Evolutionary conservation across 371 early-diverging fungal species (phyloP).

Genomic region (Dichotomocladium elegans): DNA sequence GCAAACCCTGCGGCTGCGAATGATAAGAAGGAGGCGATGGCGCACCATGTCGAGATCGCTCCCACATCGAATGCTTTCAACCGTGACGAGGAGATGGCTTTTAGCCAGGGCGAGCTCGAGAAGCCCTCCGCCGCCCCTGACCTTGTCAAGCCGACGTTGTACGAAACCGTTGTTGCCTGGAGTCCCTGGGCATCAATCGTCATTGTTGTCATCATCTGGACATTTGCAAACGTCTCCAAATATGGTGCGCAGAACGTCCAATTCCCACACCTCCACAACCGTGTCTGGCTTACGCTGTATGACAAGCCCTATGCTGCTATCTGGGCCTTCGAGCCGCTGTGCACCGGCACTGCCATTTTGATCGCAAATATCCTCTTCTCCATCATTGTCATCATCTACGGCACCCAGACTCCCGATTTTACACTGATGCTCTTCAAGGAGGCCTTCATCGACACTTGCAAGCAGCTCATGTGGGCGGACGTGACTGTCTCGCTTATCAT

Average conservation of each 20-base stretch:
- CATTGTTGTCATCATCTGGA: slow-evolving; percentile 46
- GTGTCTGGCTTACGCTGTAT: slow-evolving; percentile 42
- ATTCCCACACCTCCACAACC: slow-evolving; percentile 39
- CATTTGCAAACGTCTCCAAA: slow-evolving; percentile 28
- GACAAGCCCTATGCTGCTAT: slow-evolving; percentile 38
- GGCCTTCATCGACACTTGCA: slow-evolving; percentile 21
- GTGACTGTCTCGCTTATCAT: slow-evolving; percentile 47
- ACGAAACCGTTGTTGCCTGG: slow-evolving; percentile 39
- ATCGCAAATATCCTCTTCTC: slow-evolving; percentile 26
- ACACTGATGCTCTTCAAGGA: slow-evolving; percentile 22
- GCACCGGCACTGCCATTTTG: slow-evolving; percentile 47
- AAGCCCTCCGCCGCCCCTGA: neutral
- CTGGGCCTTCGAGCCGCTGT: slow-evolving; percentile 48
- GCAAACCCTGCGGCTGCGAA: neutral
- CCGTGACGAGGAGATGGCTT: slow-evolving; percentile 6
- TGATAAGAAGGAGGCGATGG: neutral
- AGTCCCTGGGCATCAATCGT: slow-evolving; percentile 46
- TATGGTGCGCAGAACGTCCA: slow-evolving; percentile 28
- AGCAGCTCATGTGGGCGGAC: slow-evolving; percentile 36
- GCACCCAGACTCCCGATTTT: no score
- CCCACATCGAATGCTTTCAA: no score
- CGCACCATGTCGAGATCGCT: no score
- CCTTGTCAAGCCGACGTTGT: slow-evolving; percentile 24
- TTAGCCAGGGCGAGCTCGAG: neutral
- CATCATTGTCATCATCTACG: slow-evolving; percentile 28